Evolutionary conservation across 495 filamentous ascomycete species (phyloP), one percentile per base, ranked within the genome.

Genomic region (Penicillium robsamsonii): DNA sequence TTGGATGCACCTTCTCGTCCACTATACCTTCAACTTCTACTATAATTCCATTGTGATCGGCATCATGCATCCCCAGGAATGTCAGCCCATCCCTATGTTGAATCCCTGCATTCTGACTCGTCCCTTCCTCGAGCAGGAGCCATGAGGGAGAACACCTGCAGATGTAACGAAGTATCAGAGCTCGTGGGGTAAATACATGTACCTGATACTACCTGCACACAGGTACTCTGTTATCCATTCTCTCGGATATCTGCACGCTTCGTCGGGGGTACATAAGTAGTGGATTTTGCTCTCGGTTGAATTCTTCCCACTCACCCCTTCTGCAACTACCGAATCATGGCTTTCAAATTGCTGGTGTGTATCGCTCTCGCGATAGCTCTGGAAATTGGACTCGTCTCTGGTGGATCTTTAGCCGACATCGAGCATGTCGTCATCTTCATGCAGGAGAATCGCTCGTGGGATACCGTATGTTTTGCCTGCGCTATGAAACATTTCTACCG

Each of bases 381-480:
- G 24, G 58, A 46, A 33, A 60, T 49, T 42, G 51, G 46, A 11
- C 67, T 66, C 46, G 72, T 59, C 9, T 20, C 43, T 13, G 74
- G 69, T 31, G 79, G 73, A 3, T 75, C 77, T 13, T 57, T 83
- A 27, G 70, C 70, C 22, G 78, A 81, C 60, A 80, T 83, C 55
- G 70, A 83, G 30, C 80, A 83, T 75, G 79, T 83, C 15, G 74
- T 83, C 6, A 74, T 83, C 29, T 83, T 83, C 68, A 83, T 83
- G 80, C 80, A 83, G 61, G 80, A 81, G 65, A 79, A 78, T 54
- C 61, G 74, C 24, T 63, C 72, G 11, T 74, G 67, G 65, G 71
- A 76, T 47, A 68, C 57, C 43, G 73, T 71, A 69, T 17, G 67
- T 53, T 18, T 20, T 17, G 10, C 27, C 12, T 30, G 13, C 10